phyloP scores from a whole-genome alignment of 257 asterid species.

The Plantago elongata region DNA sequence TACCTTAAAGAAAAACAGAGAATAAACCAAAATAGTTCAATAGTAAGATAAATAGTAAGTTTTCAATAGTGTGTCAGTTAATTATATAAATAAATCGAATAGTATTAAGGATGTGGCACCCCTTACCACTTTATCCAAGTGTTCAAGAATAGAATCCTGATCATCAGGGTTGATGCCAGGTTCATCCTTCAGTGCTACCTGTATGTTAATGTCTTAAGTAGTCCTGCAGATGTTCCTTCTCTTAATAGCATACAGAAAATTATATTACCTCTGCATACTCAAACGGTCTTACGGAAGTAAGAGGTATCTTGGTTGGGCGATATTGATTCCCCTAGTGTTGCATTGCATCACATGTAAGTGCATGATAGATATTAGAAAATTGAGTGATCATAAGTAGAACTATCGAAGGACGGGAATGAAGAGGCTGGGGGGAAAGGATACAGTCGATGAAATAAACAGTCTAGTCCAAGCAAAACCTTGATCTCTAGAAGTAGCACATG shows the following conservation, averaged over 20 bases:
- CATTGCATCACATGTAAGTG: slow-evolving; percentile 20
- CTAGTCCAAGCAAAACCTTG: slow-evolving; percentile 47
- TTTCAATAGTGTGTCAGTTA: not conserved
- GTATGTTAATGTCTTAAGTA: slow-evolving; percentile 29
- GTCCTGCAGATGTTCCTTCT: slow-evolving; percentile 22
- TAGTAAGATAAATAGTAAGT: not conserved
- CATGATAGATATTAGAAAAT: slow-evolving; percentile 8
- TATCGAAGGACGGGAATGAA: slow-evolving; percentile 4
- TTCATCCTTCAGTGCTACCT: slow-evolving; percentile 93
- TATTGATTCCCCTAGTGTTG: slow-evolving; percentile 80
- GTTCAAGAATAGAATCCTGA: slow-evolving; percentile 88
- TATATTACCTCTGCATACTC: slow-evolving; percentile 82
- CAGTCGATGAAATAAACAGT: slow-evolving; percentile 12
- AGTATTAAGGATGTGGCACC: slow-evolving; percentile 18
- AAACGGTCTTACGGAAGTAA: slow-evolving; percentile 87
- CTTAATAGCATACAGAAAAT: slow-evolving; percentile 19
- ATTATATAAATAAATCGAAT: slow-evolving; percentile 6
- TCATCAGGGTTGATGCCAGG: slow-evolving; percentile 82
- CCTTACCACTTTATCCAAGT: slow-evolving; percentile 87
- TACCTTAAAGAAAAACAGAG: no score
- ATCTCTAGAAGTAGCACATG: slow-evolving; percentile 93
- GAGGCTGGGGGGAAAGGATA: not conserved
- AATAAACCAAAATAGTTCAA: not conserved
- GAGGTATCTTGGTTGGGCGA: slow-evolving; percentile 94
- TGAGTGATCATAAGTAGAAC: slow-evolving; percentile 6